phyloP scores from a whole-genome alignment of 768 basidiomycete species.

The Termitomyces sp. region DNA sequence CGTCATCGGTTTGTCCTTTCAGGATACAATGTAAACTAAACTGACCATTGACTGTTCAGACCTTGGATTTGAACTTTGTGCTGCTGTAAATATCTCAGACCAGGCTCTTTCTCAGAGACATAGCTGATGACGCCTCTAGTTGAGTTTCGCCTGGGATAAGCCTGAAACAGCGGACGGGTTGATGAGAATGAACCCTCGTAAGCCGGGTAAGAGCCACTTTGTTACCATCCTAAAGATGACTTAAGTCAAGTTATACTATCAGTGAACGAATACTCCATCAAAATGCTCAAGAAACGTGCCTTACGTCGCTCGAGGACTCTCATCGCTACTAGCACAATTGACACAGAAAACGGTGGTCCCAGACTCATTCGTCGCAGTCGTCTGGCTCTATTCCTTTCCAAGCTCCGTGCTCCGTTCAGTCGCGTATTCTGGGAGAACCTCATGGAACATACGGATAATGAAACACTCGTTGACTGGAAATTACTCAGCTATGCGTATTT shows the following conservation, averaged over 20 bases:
- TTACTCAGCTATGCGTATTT: slow-evolving; percentile 65
- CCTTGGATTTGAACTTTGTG: slow-evolving; percentile 67
- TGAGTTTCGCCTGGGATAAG: slow-evolving; percentile 72
- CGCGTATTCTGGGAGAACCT: slow-evolving; percentile 56
- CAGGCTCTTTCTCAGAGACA: background rate
- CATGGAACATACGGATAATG: slow-evolving; percentile 49
- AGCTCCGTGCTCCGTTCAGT: slow-evolving; percentile 51
- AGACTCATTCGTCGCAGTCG: slow-evolving; percentile 40
- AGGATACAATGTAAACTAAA: background rate
- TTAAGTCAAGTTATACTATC: background rate
- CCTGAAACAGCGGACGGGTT: slow-evolving; percentile 62
- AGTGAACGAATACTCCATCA: slow-evolving; percentile 57
- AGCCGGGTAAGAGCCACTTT: slow-evolving; percentile 44
- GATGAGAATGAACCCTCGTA: slow-evolving; percentile 65
- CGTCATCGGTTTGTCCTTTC: slow-evolving; percentile 50
- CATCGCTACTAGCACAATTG: slow-evolving; percentile 44
- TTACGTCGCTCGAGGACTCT: slow-evolving; percentile 40
- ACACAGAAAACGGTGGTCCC: slow-evolving; percentile 39
- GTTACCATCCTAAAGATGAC: background rate
- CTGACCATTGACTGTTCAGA: slow-evolving; percentile 30
- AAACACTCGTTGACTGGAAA: slow-evolving; percentile 57
- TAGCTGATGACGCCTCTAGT: slow-evolving; percentile 23
- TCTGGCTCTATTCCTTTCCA: slow-evolving; percentile 30
- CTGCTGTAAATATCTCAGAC: slow-evolving; percentile 43
- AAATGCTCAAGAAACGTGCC: slow-evolving; percentile 51